Conservation (phyloP, 208 protist genomes). For the Leptomonas seymouri region DNA sequence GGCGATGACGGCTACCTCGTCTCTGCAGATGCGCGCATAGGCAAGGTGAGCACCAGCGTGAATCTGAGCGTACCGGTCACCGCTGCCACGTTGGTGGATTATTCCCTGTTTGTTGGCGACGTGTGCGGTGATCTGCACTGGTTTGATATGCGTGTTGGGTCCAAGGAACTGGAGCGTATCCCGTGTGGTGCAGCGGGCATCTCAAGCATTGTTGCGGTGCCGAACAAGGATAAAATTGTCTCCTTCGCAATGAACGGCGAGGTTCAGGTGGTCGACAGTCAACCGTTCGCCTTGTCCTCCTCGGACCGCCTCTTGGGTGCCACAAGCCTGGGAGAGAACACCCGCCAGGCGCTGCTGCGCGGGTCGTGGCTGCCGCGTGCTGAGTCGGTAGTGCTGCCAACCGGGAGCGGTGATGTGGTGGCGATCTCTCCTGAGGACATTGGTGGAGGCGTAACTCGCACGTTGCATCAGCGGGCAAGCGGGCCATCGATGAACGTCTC, state of each 20-base stretch:
- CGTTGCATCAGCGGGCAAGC: conserved; percentile 1
- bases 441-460: conserved; percentile 21
- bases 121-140: conserved; percentile 68
- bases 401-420: conserved; percentile 26
- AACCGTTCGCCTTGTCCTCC: conserved; percentile 71
- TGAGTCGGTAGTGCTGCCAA: conserved; percentile 36
- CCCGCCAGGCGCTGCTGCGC: conserved; percentile 43
- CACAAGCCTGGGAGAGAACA: conserved; percentile 38
- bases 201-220: conserved; percentile 34
- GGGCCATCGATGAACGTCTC: conserved; percentile 34
- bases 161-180: conserved; percentile 39
- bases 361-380: conserved; percentile 34
- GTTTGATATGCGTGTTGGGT: conserved; percentile 53
- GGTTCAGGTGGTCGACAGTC: conserved; percentile 50
- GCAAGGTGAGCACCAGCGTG: conserved; percentile 12
- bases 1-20: conserved; percentile 85
- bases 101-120: conserved; percentile 74
- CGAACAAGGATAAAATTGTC: conserved; percentile 31
- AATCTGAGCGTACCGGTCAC: conserved; percentile 67
- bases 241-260: conserved; percentile 60
- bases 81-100: conserved; percentile 32
- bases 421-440: conserved; percentile 22
- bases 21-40: conserved; percentile 33
- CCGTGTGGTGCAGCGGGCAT: conserved; percentile 39
- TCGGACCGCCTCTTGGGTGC: conserved; percentile 51